These are phyloP conservation scores for Exophiala oligosperma DNA, from an alignment of 2,329 filamentous ascomycete species.

Conservation along the genomic window DNA sequence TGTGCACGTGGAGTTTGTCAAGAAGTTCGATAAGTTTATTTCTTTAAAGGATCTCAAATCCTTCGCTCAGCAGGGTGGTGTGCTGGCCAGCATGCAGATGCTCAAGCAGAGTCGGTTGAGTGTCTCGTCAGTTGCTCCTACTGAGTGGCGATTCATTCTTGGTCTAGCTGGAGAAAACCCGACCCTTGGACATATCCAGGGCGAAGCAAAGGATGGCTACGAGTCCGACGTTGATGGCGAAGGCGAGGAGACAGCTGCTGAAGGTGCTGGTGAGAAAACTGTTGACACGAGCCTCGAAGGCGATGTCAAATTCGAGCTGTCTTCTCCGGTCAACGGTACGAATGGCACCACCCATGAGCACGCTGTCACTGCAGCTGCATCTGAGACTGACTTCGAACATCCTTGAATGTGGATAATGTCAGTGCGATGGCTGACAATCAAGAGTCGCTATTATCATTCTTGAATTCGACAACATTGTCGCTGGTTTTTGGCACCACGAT, in stretches of 20 bases:
- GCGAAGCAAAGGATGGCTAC: slow-evolving; percentile 17
- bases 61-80: slow-evolving; percentile 55
- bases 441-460: too few species aligned
- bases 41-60: slow-evolving; percentile 70
- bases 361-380: too few species aligned
- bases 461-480: too few species aligned
- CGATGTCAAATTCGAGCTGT: too few species aligned
- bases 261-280: slow-evolving; percentile 5
- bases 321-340: too few species aligned
- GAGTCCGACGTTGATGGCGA: slow-evolving; percentile 27
- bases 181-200: slow-evolving; percentile 19
- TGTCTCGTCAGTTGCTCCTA: slow-evolving; percentile 57
- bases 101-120: slow-evolving; percentile 80
- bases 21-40: slow-evolving; percentile 74
- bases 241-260: slow-evolving; percentile 20
- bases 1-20: slow-evolving; percentile 83
- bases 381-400: neutral
- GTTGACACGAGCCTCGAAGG: neutral
- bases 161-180: slow-evolving; percentile 38
- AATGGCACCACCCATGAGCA: too few species aligned
- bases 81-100: slow-evolving; percentile 76
- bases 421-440: too few species aligned
- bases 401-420: too few species aligned
- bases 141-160: slow-evolving; percentile 52
- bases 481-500: too few species aligned